Base-by-base conservation (phyloP, 164 flowering plant genomes). In the Echeveria elegans region DNA sequence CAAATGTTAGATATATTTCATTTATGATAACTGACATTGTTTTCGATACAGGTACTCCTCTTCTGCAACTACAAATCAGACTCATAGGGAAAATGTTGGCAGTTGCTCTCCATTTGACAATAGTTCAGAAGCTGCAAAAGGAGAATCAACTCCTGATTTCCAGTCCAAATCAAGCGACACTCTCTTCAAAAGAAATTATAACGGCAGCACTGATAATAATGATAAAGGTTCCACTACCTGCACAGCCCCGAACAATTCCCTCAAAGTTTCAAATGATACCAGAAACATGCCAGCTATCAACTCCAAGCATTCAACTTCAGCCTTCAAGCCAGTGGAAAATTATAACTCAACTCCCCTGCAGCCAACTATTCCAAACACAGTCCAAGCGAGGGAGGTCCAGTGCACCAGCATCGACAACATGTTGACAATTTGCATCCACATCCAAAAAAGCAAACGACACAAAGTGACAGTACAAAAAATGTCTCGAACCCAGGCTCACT, bases 31-130 rank as follows among this genome's bases (percentile, higher is more conserved):
- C 23, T 48, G 37, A 12, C 18, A 43, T 43, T 43, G 47, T 63
- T 69, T 5, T 15, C 10, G 37, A 14, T n/a, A 61, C 72, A 77
- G 80, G 72, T 77, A 77, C 45, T 72, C 69, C 52, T 56, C 73
- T 48, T 66, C 31, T 48, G 64, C 77, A 71, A 69, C 69, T 28
- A 41, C 71, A 31, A 69, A 67, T 70, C 72, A 64, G 66, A 47
- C 73, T 28, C 72, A 75, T 21, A 50, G 63, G 1, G 75, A 72
- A 50, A 69, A 72, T 65, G 63, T 69, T 4, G 68, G 66, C 30
- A 72, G 77, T 67, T 66, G 68, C 67, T 77, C 77, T 58, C 79
- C 74, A 26, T 68, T n/a, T 38, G 75, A 74, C 43, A 72, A 77
- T 14, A 64, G 75, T 69, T 69, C 68, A 40, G 75, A 74, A 59